Percentiles rank a stretch among this genome's conserved stretches.
Conservation (phyloP, 2,329 filamentous ascomycete species). For the Mycosphaerella sp. region DNA sequence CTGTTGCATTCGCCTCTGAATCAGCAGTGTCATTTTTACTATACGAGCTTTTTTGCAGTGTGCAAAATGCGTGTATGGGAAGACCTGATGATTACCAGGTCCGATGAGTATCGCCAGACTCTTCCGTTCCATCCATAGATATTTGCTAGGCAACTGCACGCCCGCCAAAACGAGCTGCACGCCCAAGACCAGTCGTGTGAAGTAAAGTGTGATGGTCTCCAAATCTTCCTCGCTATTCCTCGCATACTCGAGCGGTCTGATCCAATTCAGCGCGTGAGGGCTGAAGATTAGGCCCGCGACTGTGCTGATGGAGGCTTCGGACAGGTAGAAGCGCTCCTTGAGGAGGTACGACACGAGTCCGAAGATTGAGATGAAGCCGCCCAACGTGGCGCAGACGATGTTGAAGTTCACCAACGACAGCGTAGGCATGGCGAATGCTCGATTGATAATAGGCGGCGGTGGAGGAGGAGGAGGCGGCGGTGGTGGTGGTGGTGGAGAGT, state of each 20-base stretch:
- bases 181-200: conserved; percentile 78
- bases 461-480: not conserved
- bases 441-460: not conserved
- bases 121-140: conserved; percentile 72
- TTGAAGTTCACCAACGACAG: conserved; percentile 64
- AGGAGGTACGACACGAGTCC: conserved; percentile 81
- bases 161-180: conserved; percentile 86
- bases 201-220: conserved; percentile 70
- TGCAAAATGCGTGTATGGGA: too few species aligned
- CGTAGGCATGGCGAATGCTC: conserved; percentile 48
- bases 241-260: conserved; percentile 69
- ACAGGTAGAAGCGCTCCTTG: conserved; percentile 86
- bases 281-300: conserved; percentile 72
- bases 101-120: conserved; percentile 68
- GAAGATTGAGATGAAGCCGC: conserved; percentile 85
- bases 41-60: too few species aligned
- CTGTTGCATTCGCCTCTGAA: conserved; percentile 23
- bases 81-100: conserved; percentile 38
- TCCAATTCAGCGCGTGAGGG: conserved; percentile 67
- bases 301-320: conserved; percentile 84
- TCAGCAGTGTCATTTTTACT: too few species aligned
- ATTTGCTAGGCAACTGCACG: conserved; percentile 77
- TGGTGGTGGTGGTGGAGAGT: not conserved
- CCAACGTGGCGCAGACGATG: conserved; percentile 70
- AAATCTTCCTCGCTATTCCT: conserved; percentile 51